Evolutionary conservation across 441 rosid genomes (phyloP), one percentile per base, ranked within the genome.

Genomic region (Manihot esculenta): DNA sequence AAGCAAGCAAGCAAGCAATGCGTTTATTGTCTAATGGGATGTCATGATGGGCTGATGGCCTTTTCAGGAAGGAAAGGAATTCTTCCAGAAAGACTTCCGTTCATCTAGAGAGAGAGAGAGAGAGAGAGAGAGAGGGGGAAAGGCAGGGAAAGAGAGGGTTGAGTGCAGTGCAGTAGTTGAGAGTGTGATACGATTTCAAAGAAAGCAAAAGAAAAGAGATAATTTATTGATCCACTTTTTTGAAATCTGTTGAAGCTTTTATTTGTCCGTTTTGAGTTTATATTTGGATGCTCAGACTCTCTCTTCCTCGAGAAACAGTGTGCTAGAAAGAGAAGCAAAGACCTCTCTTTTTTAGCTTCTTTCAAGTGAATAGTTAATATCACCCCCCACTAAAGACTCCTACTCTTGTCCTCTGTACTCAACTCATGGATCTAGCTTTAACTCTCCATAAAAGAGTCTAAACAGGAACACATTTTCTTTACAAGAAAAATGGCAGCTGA

Each of bases 401-500:
- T 7, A 33, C 45, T 30, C 41, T 12, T n/a, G 14, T 49, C 21
- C 58, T 24, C 35, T 18, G 44, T 18, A 10, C 33, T 72, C 59
- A 17, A 10, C 33, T 72, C 59, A 17, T 81, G 81, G 78, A 82
- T 80, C 85, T 79, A 23, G 71, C 68, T 62, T 35, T 78, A 77
- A 68, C 56, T 57, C 41, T 70, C 42, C 13, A 17, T 24, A 26
- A 42, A 35, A 4, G 42, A 49, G 54, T 66, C 27, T 54, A 5
- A n/a, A 61, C 76, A 58, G 71, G 76, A 72, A 66, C 65, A 60
- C 35, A 62, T 44, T 12, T 3, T 12, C 56, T 49, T 58, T 48
- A 60, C n/a, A 15, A 20, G 23, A 27, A 64, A 62, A 66, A 91
- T 91, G 98, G 97, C 88, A 55, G 83, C 86, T 23, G 93, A 86